These are phyloP conservation scores for Leccinum disarticulatum DNA, from an alignment of 768 basidiomycete genomes.

Conservation along the genomic window DNA sequence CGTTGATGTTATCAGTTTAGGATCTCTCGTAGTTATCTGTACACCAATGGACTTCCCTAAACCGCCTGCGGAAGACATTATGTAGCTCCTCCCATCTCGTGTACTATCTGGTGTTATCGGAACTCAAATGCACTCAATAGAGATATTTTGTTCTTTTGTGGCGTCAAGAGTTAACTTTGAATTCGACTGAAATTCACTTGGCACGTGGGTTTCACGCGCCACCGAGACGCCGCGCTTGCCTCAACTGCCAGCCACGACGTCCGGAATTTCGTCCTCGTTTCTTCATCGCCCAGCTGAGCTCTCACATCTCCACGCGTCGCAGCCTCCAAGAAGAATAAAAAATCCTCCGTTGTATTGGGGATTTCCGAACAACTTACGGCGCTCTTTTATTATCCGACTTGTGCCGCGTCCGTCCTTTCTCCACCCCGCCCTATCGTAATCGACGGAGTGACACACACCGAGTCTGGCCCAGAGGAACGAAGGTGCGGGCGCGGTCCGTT, in stretches of 20 bases:
- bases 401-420: conserved; percentile 12
- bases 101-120: conserved; percentile 25
- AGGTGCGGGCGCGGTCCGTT: background rate
- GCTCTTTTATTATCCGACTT: background rate
- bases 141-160: conserved; percentile 10
- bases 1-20: conserved; percentile 27
- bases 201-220: background rate
- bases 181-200: background rate
- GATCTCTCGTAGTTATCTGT: conserved; percentile 33
- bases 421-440: conserved; percentile 28
- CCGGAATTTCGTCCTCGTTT: background rate
- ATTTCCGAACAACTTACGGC: conserved; percentile 9
- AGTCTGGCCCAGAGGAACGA: conserved; percentile 6
- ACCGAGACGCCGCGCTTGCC: background rate
- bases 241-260: background rate
- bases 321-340: background rate
- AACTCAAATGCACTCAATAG: conserved; percentile 22
- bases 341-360: background rate
- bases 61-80: conserved; percentile 24
- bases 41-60: conserved; percentile 32
- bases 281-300: background rate
- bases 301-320: background rate
- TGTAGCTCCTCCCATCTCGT: conserved; percentile 30
- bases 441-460: conserved; percentile 8
- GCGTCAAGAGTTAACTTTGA: conserved; percentile 15